Evolutionary conservation across 352 stramenopile genomes (phyloP), one percentile per base, ranked within the genome.

Genomic region (Pythium rishiriense): DNA sequence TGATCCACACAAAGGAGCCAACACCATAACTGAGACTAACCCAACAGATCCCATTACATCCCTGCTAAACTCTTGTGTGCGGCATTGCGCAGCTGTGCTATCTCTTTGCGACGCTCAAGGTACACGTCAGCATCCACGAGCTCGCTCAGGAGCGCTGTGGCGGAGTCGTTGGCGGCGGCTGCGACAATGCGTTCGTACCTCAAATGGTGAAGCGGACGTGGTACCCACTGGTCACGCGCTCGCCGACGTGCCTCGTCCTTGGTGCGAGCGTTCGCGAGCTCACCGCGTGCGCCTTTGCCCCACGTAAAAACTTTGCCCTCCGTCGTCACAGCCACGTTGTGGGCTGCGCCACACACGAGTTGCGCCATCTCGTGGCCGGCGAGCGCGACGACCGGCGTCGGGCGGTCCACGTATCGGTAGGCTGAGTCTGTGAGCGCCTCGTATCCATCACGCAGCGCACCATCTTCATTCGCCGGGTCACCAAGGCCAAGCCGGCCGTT

Each of bases 361-460:
- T 87, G 78, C 35, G 48, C 64, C 51, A 93, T 64, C 47, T 84
- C 72, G 14, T 81, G 37, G 6, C 83, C 83, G 26, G 70, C 78
- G 8, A 93, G 70, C 12, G 58, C 60, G 17, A 74, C 66, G 26
- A 90, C 59, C 0, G 62, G 60, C 21, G 72, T 86, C 0, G 83
- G 81, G 1, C 49, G 53, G 4, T 72, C 70, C 19, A 87, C 68
- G 43, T 78, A 90, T 12, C 74, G 77, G 58, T 92, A 92, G 22
- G 72, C 62, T 4, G 73, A 74, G 43, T 90, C 81, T 1, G 83
- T 92, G n/a, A 88, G 66, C 45, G 81, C 79, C 35, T 92, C 83
- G 47, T 90, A 90, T 1, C 83, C 83, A 31, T 92, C 79, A 1
- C 73, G 67, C 29, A 88, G 82, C 19, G 63, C 58, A 0, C 51